Conservation (phyloP, 345 rosid species). For the Cardamine chenopodiifolia region DNA sequence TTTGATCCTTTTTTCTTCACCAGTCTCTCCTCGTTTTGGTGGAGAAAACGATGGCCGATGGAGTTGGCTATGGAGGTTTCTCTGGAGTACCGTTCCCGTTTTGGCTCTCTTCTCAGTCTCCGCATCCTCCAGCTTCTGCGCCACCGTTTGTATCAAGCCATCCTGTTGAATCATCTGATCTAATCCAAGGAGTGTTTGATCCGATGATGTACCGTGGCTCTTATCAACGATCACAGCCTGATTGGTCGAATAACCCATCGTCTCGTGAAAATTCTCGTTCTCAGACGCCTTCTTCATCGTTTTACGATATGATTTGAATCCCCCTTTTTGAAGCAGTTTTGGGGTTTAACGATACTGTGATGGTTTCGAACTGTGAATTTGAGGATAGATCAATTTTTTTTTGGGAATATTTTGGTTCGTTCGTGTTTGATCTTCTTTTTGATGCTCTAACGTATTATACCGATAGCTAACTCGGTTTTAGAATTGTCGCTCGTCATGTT, state of each 20-base stretch:
- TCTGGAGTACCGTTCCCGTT: conserved; percentile 23
- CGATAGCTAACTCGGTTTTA: neutral
- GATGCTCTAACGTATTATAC: neutral
- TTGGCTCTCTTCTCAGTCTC: conserved; percentile 17
- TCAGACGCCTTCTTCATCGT: conserved; percentile 24
- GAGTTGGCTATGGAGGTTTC: conserved; percentile 33
- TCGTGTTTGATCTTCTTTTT: conserved; percentile 7
- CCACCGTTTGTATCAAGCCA: conserved; percentile 29
- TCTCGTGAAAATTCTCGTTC: conserved; percentile 15
- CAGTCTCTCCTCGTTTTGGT: conserved; percentile 18
- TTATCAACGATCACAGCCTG: conserved; percentile 31
- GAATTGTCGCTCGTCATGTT: neutral
- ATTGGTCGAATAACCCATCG: conserved; percentile 22
- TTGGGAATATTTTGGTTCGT: neutral
- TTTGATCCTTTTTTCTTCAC: neutral
- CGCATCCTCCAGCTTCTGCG: conserved; percentile 24
- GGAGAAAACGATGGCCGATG: conserved; percentile 28
- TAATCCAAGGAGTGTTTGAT: conserved; percentile 24
- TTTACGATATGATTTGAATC: conserved; percentile 27
- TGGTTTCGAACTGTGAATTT: neutral
- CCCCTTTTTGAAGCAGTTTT: neutral
- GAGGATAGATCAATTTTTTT: neutral
- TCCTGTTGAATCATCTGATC: conserved; percentile 32
- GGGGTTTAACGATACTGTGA: conserved; percentile 10
- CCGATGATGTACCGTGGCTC: conserved; percentile 26